Evolutionary conservation across 495 filamentous ascomycete genomes (phyloP).

Genomic region (Amphirosellinia nigrospora): DNA sequence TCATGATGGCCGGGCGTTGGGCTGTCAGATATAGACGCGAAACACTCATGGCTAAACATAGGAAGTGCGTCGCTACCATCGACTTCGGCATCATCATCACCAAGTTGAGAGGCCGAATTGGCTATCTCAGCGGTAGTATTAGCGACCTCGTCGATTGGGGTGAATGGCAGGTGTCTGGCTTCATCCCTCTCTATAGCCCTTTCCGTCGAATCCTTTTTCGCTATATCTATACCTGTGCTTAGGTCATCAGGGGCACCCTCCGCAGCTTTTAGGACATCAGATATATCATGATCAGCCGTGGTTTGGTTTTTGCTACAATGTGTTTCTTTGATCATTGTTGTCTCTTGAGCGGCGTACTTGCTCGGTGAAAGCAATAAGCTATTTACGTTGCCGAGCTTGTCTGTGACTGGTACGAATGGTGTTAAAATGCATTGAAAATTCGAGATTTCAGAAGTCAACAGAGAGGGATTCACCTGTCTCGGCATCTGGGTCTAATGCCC

Average conservation of each 20-base stretch:
- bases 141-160: slow-evolving; percentile 41
- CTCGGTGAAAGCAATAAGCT: slow-evolving; percentile 57
- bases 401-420: slow-evolving; percentile 48
- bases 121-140: slow-evolving; percentile 56
- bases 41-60: slow-evolving; percentile 38
- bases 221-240: neutral
- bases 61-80: slow-evolving; percentile 32
- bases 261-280: slow-evolving; percentile 9
- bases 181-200: slow-evolving; percentile 37
- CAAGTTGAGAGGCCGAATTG: slow-evolving; percentile 44
- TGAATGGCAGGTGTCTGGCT: slow-evolving; percentile 36
- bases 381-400: slow-evolving; percentile 63
- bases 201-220: neutral
- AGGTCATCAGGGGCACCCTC: neutral
- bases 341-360: slow-evolving; percentile 10
- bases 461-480: slow-evolving; percentile 51
- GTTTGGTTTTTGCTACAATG: slow-evolving; percentile 10
- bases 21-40: slow-evolving; percentile 7
- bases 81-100: slow-evolving; percentile 34
- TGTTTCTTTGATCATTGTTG: slow-evolving; percentile 12
- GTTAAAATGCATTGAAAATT: neutral
- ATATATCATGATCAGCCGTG: neutral
- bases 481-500: slow-evolving; percentile 64
- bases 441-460: neutral
- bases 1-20: slow-evolving; percentile 7